These are phyloP conservation scores for Excoecaria agallocha DNA, from an alignment of 345 rosid genomes.

Conservation along the genomic window DNA sequence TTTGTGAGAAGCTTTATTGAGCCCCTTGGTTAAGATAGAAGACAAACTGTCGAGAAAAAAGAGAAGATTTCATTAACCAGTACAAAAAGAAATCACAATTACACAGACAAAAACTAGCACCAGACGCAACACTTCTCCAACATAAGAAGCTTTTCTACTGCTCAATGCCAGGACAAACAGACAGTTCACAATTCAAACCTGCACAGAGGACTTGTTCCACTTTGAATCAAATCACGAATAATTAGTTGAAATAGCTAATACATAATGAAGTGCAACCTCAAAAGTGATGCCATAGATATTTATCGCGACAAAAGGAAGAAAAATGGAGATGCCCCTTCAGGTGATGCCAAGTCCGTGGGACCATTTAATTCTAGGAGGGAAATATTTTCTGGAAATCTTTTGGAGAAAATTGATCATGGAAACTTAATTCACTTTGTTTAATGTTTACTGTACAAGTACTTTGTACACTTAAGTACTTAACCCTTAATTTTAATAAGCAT, in stretches of 20 bases:
- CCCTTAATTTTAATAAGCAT: too few relatives aligned
- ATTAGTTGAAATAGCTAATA: background rate
- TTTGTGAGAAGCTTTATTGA: slow-evolving; percentile 38
- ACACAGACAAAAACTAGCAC: background rate
- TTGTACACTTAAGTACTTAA: too few relatives aligned
- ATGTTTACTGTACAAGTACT: too few relatives aligned
- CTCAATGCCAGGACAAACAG: background rate
- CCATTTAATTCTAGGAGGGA: too few relatives aligned
- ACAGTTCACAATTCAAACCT: background rate
- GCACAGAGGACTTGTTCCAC: background rate
- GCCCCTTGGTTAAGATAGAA: slow-evolving; percentile 40
- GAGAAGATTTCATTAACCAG: background rate
- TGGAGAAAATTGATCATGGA: too few relatives aligned
- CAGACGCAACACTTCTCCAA: background rate
- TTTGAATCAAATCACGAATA: background rate
- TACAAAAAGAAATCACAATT: background rate
- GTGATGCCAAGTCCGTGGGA: background rate
- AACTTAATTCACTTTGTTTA: too few relatives aligned
- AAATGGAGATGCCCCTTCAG: background rate
- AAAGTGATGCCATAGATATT: background rate
- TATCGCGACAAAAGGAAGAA: background rate
- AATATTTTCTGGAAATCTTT: too few relatives aligned
- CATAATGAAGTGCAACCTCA: background rate
- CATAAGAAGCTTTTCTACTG: background rate
- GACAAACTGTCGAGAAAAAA: slow-evolving; percentile 29